Base-by-base conservation (phyloP, 2,329 filamentous ascomycete genomes). In the Fusarium continuum region DNA sequence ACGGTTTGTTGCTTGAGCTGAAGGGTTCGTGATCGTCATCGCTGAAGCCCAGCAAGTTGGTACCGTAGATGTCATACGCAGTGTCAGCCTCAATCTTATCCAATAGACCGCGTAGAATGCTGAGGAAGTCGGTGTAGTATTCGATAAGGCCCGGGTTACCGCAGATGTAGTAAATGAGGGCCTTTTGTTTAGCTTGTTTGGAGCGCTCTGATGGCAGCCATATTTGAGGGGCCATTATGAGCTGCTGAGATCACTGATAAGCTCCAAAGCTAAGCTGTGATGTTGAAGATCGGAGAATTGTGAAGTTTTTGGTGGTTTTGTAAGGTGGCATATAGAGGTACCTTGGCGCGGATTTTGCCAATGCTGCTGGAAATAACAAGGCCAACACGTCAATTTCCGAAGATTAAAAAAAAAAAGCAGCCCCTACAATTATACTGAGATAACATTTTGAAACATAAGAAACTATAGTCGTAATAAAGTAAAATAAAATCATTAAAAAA, bases 141-240 rank as follows among this genome's bases (percentile, higher is more conserved):
- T 83, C 85, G 45, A 93, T 84, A 16, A 92, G 80, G 6, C 91
- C 91, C 6, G 91, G 91, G 65, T 94, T 94, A 17, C 91, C 91
- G 23, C 89, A 85, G 34, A 94, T 82, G 75, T 91, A 89, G 78
- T 87, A 92, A 65, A 93, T 78, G 44, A 93, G 83, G 58, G 76
- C 77, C 58, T 71, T 76, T 13, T 61, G 60, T 16, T 57, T 52
- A 40, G 65, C 52, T 8, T 46, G 41, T 17, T 64, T 61, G 22
- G 56, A 56, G 43, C 64, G 61, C 20, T 55, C 59, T 19, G 76
- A 73, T 6, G 73, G 74, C 8, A 76, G 54, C 46, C 67, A 75
- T 34, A 76, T 69, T n/a, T 65, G 55, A 8, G 70, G 55, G 2
- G 50, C 55, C 72, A 72, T 73, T 14, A 29, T 57, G 39, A 17